A percentile compares a stretch with the other conserved stretches of the same genome.
Conservation (phyloP, 2,329 filamentous ascomycete species). For the Colletotrichum sp. region DNA sequence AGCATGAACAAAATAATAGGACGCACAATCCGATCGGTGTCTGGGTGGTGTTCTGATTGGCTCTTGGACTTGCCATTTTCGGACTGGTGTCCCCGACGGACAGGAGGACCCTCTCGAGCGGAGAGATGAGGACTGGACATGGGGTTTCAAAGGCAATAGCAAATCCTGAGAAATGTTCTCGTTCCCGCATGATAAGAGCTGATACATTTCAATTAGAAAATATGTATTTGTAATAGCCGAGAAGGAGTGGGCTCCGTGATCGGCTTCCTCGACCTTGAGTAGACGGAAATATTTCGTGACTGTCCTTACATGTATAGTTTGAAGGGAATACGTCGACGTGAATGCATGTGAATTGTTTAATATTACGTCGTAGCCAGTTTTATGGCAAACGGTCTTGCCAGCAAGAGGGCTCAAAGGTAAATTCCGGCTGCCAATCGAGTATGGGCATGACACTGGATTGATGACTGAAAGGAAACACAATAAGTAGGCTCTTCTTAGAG, state of each 20-base stretch:
- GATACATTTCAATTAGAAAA: neutral
- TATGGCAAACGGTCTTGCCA: neutral
- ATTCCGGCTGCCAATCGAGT: neutral
- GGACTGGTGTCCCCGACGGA: neutral
- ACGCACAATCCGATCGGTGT: neutral
- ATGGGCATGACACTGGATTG: neutral
- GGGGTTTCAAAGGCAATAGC: neutral
- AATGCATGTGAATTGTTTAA: neutral
- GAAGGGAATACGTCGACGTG: neutral
- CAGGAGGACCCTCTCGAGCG: neutral
- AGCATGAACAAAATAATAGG: neutral
- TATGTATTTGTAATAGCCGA: fast-evolving
- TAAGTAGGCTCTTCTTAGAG: fast-evolving
- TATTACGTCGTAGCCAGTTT: neutral
- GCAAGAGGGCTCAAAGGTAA: neutral
- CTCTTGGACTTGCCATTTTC: neutral
- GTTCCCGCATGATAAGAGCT: neutral
- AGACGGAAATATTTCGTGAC: neutral
- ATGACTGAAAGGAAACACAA: neutral
- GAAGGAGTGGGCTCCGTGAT: neutral
- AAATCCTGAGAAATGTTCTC: fast-evolving
- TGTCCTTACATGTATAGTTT: fast-evolving
- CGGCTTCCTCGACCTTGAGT: neutral
- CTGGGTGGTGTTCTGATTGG: neutral
- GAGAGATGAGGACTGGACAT: neutral